Evolutionary conservation across 352 stramenopile genomes (phyloP).

Genomic region (Phytopythium helicoides): DNA sequence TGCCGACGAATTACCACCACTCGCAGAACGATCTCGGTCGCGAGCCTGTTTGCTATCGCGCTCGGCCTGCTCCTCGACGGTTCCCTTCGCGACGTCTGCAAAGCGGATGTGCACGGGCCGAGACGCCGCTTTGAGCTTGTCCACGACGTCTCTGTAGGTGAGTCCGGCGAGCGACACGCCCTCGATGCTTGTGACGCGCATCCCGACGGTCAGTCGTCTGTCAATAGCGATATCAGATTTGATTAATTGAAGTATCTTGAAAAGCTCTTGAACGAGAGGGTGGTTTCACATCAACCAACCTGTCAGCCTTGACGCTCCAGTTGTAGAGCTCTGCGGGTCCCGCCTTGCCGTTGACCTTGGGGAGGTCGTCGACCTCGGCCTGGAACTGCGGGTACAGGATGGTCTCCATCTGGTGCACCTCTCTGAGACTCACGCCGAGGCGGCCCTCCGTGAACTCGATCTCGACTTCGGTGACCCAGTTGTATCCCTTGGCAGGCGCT

Average conservation of each 20-base stretch:
- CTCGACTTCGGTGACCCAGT: conserved; percentile 81
- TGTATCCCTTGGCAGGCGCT: conserved; percentile 52
- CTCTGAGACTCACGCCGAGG: conserved; percentile 77
- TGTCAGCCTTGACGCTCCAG: conserved; percentile 85
- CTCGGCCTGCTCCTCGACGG: conserved; percentile 63
- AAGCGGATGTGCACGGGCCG: conserved; percentile 78
- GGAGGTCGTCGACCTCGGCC: conserved; percentile 85
- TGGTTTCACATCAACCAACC: conserved; percentile 16
- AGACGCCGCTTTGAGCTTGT: conserved; percentile 66
- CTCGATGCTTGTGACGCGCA: conserved; percentile 83
- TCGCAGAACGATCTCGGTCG: conserved; percentile 12
- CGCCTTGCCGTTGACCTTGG: conserved; percentile 85
- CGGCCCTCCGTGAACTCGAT: conserved; percentile 83
- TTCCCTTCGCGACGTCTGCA: conserved; percentile 77
- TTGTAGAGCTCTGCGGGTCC: conserved; percentile 86
- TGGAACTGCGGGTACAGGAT: conserved; percentile 86
- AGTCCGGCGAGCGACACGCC: conserved; percentile 61
- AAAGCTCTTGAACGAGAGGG: background rate
- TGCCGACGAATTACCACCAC: conserved; percentile 42
- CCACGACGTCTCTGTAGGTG: conserved; percentile 83
- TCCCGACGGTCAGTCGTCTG: conserved; percentile 73
- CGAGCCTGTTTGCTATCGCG: conserved; percentile 25
- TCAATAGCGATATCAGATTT: conserved; percentile 1
- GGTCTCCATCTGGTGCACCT: conserved; percentile 71
- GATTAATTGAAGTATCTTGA: background rate